phyloP scores from a whole-genome alignment of 1,284 basidiomycete species.

The Phenoliferia sp. region DNA sequence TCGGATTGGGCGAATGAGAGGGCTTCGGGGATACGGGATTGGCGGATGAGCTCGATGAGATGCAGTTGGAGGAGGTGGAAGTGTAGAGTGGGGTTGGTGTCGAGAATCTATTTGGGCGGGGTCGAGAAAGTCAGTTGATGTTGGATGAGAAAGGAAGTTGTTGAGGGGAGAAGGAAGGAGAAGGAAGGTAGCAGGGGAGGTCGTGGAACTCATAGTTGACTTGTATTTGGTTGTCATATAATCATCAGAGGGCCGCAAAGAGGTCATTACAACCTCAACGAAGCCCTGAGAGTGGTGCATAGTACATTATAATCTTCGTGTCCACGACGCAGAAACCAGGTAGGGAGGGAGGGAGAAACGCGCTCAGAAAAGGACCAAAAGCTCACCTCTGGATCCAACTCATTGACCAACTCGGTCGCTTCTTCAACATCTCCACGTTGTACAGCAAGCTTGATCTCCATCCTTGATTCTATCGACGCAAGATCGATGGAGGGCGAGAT shows the following conservation, averaged over 20 bases:
- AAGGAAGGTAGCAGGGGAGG: neutral
- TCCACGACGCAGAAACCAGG: neutral
- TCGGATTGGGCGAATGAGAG: slow-evolving; percentile 87
- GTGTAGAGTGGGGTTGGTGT: slow-evolving; percentile 82
- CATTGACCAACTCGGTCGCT: slow-evolving; percentile 88
- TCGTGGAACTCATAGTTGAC: slow-evolving; percentile 32
- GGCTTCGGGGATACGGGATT: slow-evolving; percentile 71
- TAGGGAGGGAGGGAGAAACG: slow-evolving; percentile 10
- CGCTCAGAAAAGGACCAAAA: slow-evolving; percentile 11
- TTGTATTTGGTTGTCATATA: slow-evolving; percentile 36
- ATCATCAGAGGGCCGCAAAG: slow-evolving; percentile 28
- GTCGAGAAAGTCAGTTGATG: slow-evolving; percentile 16
- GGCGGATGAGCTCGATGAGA: slow-evolving; percentile 88
- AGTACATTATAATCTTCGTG: slow-evolving; percentile 70
- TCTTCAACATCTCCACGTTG: slow-evolving; percentile 92
- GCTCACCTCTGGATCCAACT: slow-evolving; percentile 92
- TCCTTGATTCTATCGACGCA: slow-evolving; percentile 85
- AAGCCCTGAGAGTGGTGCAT: slow-evolving; percentile 98
- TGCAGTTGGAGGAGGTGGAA: slow-evolving; percentile 92
- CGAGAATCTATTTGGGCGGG: slow-evolving; percentile 68
- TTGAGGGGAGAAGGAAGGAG: neutral
- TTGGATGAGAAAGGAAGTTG: neutral
- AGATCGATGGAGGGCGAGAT: slow-evolving; percentile 72
- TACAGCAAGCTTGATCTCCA: slow-evolving; percentile 88
- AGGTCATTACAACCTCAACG: slow-evolving; percentile 23